Base-by-base conservation (phyloP, 768 basidiomycete genomes). In the Antrodiella citrinella region DNA sequence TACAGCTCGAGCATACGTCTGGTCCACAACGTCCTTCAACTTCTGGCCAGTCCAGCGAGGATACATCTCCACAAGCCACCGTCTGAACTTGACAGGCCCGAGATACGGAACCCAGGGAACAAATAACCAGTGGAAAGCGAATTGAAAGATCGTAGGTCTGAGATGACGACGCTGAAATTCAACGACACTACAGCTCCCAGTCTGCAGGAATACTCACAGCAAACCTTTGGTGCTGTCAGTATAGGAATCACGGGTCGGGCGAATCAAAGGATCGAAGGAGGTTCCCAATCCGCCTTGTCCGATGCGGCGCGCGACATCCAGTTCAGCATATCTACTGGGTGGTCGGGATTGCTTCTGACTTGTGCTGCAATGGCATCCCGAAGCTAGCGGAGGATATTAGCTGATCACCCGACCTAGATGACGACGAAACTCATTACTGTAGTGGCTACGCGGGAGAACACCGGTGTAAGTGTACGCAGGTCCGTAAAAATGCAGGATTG, bases 271-370 rank as follows among this genome's bases (percentile, higher is more conserved):
- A 48, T 64, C 55, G 51, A 64, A 62, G 20, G 56, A 57, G 51
- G 60, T 55, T 20, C 61, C 62, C 12, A 64, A 49, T 1, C 62
- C 59, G 2, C 53, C 62, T 42, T 56, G 55, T 63, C 62, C 21
- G 61, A 57, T 42, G 62, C 62, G 7, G 55, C 50, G 25, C 62
- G 57, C 30, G 54, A 54, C 55, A 63, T 57, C 58, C 58, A 62
- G 26, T 55, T 48, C 11, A 59, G 56, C 51, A 63, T 55, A 50
- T 63, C 58, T 20, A 63, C 52, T 45, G 59, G 58, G 12, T 25
- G 21, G 42, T 50, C 52, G 30, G 46, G 55, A 13, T 35, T 23
- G 19, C 44, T 42, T 21, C 11, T n/a, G 18, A 57, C 48, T 15
- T 56, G 49, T 23, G 47, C 35, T 20, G 48, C 45, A 26, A 59